A percentile compares a stretch with the other conserved stretches of the same genome.
phyloP scores from a whole-genome alignment of 2,329 filamentous ascomycete species.

The Diaporthe nobilis region DNA sequence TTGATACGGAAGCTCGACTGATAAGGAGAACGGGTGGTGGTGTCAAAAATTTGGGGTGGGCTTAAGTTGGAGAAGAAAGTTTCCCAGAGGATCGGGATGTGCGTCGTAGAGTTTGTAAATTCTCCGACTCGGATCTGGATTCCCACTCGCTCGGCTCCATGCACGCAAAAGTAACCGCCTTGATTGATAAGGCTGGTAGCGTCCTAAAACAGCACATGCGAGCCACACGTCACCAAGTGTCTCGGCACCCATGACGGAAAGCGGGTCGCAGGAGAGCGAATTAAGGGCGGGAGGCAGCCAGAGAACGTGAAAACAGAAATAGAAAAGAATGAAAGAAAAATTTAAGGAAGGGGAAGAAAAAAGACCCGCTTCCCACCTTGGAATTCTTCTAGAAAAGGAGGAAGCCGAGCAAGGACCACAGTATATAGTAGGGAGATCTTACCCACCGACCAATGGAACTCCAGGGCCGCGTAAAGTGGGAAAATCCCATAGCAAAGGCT shows the following conservation, averaged over 20 bases:
- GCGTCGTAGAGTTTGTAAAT: conserved; percentile 19
- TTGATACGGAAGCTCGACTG: background rate
- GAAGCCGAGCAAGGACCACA: conserved; percentile 15
- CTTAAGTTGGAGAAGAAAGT: conserved; percentile 1
- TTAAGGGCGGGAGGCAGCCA: conserved; percentile 4
- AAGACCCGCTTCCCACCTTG: conserved; percentile 26
- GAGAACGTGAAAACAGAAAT: background rate
- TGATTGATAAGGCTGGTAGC: conserved; percentile 19
- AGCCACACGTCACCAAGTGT: conserved; percentile 26
- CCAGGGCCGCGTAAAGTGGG: background rate
- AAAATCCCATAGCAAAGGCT: conserved; percentile 28
- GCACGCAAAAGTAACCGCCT: background rate
- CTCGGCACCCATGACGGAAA: conserved; percentile 27
- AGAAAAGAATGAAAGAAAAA: background rate
- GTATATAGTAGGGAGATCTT: conserved; percentile 25
- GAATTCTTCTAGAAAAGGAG: conserved; percentile 30
- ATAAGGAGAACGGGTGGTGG: background rate
- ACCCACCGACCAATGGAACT: background rate
- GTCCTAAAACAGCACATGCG: conserved; percentile 9
- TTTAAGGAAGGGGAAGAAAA: background rate
- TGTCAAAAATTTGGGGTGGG: background rate
- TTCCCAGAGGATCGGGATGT: conserved; percentile 9
- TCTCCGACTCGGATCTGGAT: conserved; percentile 32
- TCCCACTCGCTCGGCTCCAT: background rate
- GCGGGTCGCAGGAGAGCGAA: conserved; percentile 2